A percentile compares a stretch with the other conserved stretches of the same genome.
phyloP scores from a whole-genome alignment of 2,329 filamentous ascomycete species.

The Cladophialophora exuberans region DNA sequence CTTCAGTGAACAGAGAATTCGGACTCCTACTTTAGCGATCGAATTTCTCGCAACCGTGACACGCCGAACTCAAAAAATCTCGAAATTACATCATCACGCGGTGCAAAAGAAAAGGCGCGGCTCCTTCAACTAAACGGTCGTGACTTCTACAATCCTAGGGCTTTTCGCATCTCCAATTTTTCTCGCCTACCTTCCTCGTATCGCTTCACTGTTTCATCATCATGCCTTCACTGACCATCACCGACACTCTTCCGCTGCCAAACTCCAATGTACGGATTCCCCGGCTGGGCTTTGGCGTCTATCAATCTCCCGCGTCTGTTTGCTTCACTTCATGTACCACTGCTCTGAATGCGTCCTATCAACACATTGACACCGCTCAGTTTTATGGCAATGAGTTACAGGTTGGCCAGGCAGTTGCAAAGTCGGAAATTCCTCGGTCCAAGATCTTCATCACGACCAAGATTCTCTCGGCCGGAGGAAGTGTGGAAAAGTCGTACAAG shows the following conservation, averaged over 20 bases:
- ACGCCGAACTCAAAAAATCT: no score
- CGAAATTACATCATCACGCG: no score
- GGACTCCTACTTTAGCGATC: no score
- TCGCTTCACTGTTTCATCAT: background rate
- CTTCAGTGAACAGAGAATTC: no score
- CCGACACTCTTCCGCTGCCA: slow-evolving; percentile 54
- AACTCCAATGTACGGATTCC: slow-evolving; percentile 61
- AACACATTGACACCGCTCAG: slow-evolving; percentile 65
- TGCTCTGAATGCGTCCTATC: slow-evolving; percentile 59
- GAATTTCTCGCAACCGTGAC: no score
- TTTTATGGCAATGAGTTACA: slow-evolving; percentile 71
- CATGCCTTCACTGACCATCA: slow-evolving; percentile 46
- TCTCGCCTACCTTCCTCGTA: background rate
- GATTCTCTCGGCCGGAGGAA: slow-evolving; percentile 59
- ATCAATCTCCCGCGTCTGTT: slow-evolving; percentile 58
- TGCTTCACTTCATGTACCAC: slow-evolving; percentile 62
- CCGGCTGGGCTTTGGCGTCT: slow-evolving; percentile 72
- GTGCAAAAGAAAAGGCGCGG: no score
- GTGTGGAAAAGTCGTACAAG: slow-evolving; percentile 62
- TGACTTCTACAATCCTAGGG: background rate
- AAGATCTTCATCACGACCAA: slow-evolving; percentile 74
- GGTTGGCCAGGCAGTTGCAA: slow-evolving; percentile 66
- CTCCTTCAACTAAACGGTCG: no score
- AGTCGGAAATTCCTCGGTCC: slow-evolving; percentile 58
- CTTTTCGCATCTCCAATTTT: background rate